A percentile compares a stretch with the other conserved stretches of the same genome.
phyloP scores from a whole-genome alignment of 2,329 filamentous ascomycete genomes.

The Colletotrichum tabaci region DNA sequence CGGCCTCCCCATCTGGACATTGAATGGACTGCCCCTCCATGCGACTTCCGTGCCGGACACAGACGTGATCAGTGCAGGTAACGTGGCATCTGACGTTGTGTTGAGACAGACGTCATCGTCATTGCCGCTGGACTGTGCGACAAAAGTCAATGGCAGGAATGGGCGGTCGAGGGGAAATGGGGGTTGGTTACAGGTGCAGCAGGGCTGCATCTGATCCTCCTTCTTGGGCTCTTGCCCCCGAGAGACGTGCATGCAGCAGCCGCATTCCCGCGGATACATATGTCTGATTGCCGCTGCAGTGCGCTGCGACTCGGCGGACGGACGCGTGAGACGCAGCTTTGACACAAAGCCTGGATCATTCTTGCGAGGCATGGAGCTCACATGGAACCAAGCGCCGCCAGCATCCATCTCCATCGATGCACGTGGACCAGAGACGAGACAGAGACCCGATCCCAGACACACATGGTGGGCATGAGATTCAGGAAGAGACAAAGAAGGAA shows the following conservation, averaged over 20 bases:
- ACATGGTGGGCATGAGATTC: slow-evolving; percentile 20
- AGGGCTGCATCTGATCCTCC: slow-evolving; percentile 19
- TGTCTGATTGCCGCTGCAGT: slow-evolving; percentile 6
- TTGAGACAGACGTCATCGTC: slow-evolving; percentile 32
- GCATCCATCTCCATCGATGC: no score
- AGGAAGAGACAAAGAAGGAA: slow-evolving; percentile 7
- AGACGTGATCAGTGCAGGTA: slow-evolving; percentile 17
- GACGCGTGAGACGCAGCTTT: slow-evolving; percentile 10
- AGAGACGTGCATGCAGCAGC: slow-evolving; percentile 1
- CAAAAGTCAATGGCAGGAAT: background rate
- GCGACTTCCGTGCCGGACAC: slow-evolving; percentile 1
- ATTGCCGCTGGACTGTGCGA: background rate
- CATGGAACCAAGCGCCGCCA: no score
- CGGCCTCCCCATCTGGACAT: no score
- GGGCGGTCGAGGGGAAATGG: no score
- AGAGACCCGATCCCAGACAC: slow-evolving; percentile 15
- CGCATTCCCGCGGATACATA: slow-evolving; percentile 15
- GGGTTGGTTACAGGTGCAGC: background rate
- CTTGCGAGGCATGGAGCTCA: no score
- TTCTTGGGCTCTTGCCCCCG: background rate
- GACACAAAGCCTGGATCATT: background rate
- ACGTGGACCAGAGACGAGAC: background rate
- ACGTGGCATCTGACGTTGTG: slow-evolving; percentile 21
- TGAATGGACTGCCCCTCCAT: no score
- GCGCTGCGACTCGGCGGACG: background rate